These are phyloP conservation scores for Spirogloea muscicola DNA, from an alignment of 139 green algal genomes.

Conservation along the genomic window DNA sequence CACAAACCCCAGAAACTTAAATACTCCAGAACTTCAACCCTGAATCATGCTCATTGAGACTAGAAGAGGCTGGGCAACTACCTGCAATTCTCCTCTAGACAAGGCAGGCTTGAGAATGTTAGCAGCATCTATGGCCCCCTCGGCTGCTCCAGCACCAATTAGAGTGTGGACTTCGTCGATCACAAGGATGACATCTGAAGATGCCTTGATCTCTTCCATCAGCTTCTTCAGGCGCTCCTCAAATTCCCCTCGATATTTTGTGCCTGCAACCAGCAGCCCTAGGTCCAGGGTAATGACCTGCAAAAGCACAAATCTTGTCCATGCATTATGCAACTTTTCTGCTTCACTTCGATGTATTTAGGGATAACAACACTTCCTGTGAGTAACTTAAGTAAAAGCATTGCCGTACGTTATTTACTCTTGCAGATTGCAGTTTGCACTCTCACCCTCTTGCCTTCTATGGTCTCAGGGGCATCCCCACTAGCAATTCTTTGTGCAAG, in stretches of 20 bases:
- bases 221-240: conserved; percentile 99
- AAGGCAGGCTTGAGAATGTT: conserved; percentile 99
- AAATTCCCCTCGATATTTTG: conserved; percentile 99
- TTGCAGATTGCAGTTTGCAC: not conserved
- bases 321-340: not conserved
- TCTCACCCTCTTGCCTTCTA: conserved; percentile 95
- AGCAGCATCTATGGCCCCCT: conserved; percentile 97
- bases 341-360: not conserved
- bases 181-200: conserved; percentile 96
- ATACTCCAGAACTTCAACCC: not conserved
- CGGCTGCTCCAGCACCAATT: conserved; percentile 93
- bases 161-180: conserved; percentile 97
- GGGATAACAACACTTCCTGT: not conserved
- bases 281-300: conserved; percentile 98
- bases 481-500: conserved; percentile 89
- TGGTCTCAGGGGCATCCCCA: conserved; percentile 95
- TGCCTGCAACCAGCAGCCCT: conserved; percentile 96
- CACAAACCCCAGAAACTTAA: not conserved
- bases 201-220: conserved; percentile 99
- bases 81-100: conserved; percentile 93
- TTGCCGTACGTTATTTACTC: not conserved
- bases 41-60: not conserved
- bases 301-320: not conserved
- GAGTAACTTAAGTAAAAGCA: not conserved
- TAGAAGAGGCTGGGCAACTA: not conserved